These are phyloP conservation scores for Plasmodium coatneyi DNA, from an alignment of 169 alveolate species.

Conservation along the genomic window DNA sequence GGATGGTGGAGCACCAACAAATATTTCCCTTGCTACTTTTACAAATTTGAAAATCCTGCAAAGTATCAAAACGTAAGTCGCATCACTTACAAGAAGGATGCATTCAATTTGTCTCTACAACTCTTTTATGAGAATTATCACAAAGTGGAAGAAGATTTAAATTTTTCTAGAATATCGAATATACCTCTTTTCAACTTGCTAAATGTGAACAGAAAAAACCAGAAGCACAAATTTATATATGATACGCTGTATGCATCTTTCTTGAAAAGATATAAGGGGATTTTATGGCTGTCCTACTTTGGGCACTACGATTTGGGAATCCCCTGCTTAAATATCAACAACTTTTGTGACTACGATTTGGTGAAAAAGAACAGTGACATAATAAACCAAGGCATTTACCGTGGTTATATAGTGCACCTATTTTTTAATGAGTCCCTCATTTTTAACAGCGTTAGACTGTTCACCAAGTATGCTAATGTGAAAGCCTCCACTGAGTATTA, in stretches of 20 bases:
- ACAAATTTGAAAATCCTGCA: conserved; percentile 51
- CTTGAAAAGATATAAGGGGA: conserved; percentile 80
- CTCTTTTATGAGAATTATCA: conserved; percentile 76
- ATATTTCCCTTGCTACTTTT: conserved; percentile 78
- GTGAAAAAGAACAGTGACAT: conserved; percentile 65
- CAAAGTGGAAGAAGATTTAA: conserved; percentile 77
- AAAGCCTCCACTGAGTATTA: background rate
- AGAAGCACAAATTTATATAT: conserved; percentile 77
- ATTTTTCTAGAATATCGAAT: conserved; percentile 80
- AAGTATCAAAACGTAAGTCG: conserved; percentile 76
- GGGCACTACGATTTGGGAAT: conserved; percentile 76
- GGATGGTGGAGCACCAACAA: conserved; percentile 81
- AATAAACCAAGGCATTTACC: conserved; percentile 78
- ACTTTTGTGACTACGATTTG: conserved; percentile 82
- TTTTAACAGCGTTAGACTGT: conserved; percentile 78
- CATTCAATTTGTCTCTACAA: conserved; percentile 77
- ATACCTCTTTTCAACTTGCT: conserved; percentile 78
- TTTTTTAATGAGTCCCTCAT: conserved; percentile 83
- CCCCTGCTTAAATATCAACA: conserved; percentile 71
- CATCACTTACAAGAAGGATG: conserved; percentile 17
- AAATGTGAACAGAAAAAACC: conserved; percentile 69
- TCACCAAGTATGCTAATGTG: conserved; percentile 77
- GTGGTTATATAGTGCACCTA: conserved; percentile 83
- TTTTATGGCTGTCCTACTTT: conserved; percentile 76
- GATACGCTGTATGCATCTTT: conserved; percentile 81